Conservation (phyloP, 768 basidiomycete species). For the Nidularia pulvinata region DNA sequence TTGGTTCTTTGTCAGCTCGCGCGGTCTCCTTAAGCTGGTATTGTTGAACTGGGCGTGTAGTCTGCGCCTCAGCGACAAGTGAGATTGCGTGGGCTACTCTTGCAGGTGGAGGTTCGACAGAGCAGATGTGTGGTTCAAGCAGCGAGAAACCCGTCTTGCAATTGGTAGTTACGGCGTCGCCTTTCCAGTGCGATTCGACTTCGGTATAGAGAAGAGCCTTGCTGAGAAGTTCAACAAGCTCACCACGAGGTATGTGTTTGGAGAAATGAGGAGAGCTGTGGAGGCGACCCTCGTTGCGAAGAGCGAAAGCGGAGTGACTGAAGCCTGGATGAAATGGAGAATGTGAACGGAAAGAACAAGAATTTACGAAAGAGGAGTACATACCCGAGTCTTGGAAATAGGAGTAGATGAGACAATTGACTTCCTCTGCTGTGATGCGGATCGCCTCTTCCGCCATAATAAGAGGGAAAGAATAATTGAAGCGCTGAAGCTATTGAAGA, state of each 20-base stretch:
- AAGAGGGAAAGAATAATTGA: background rate
- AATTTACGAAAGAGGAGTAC: background rate
- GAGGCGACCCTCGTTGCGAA: constrained; percentile 72
- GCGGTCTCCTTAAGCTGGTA: background rate
- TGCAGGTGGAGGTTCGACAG: constrained; percentile 39
- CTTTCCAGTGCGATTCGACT: constrained; percentile 83
- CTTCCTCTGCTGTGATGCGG: constrained; percentile 75
- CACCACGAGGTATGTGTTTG: constrained; percentile 80
- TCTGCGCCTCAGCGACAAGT: constrained; percentile 2
- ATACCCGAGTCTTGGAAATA: constrained; percentile 84
- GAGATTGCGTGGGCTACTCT: constrained; percentile 10
- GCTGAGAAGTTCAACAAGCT: constrained; percentile 77
- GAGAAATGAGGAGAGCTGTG: constrained; percentile 67
- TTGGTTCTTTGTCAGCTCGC: background rate
- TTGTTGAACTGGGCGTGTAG: background rate
- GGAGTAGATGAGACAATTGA: constrained; percentile 84
- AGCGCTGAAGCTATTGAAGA: no score
- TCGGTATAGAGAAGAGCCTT: constrained; percentile 83
- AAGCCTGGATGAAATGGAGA: constrained; percentile 52
- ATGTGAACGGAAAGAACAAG: background rate
- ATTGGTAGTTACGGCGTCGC: constrained; percentile 54
- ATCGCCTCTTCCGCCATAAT: constrained; percentile 45
- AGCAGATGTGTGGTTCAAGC: constrained; percentile 75
- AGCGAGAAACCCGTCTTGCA: constrained; percentile 76
- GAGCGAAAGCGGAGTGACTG: constrained; percentile 78